Conservation (phyloP, 768 basidiomycete genomes). For the Clathrus columnatus region DNA sequence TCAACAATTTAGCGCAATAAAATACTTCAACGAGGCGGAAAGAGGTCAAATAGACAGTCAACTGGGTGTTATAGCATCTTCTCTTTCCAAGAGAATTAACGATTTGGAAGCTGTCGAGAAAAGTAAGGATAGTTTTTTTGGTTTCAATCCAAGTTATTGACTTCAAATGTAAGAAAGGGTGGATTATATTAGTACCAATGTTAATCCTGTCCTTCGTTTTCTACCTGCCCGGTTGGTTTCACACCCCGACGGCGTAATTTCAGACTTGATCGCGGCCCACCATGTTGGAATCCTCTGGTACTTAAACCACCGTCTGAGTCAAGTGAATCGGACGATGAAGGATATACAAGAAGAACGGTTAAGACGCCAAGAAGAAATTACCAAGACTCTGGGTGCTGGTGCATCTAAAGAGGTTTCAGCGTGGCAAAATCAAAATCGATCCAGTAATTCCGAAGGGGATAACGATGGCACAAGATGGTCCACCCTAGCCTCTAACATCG, state of each 20-base stretch:
- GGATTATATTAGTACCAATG: conserved; percentile 55
- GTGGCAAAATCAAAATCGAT: conserved; percentile 19
- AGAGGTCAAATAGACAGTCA: conserved; percentile 94
- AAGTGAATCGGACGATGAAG: conserved; percentile 69
- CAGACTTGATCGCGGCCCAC: conserved; percentile 79
- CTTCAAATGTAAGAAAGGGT: conserved; percentile 42
- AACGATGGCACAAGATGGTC: conserved; percentile 38
- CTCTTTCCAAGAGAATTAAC: conserved; percentile 80
- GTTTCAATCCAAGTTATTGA: conserved; percentile 5
- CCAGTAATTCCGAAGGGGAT: neutral
- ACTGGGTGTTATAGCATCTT: conserved; percentile 73
- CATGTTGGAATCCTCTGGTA: conserved; percentile 91
- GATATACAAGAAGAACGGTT: conserved; percentile 93
- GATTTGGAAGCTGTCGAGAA: conserved; percentile 86
- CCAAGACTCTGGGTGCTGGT: conserved; percentile 73
- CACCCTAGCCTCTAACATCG: conserved; percentile 36
- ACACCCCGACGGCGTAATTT: conserved; percentile 42
- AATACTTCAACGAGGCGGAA: conserved; percentile 78
- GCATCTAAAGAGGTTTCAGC: conserved; percentile 54
- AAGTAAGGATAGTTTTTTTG: conserved; percentile 44
- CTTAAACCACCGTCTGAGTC: conserved; percentile 70
- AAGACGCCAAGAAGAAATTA: conserved; percentile 77
- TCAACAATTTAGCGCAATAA: conserved; percentile 54
- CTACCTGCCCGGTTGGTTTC: conserved; percentile 63
- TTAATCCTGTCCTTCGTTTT: conserved; percentile 57